A percentile compares a stretch with the other conserved stretches of the same genome.
phyloP scores from a whole-genome alignment of 2,329 filamentous ascomycete species.

The Phoma sp. region DNA sequence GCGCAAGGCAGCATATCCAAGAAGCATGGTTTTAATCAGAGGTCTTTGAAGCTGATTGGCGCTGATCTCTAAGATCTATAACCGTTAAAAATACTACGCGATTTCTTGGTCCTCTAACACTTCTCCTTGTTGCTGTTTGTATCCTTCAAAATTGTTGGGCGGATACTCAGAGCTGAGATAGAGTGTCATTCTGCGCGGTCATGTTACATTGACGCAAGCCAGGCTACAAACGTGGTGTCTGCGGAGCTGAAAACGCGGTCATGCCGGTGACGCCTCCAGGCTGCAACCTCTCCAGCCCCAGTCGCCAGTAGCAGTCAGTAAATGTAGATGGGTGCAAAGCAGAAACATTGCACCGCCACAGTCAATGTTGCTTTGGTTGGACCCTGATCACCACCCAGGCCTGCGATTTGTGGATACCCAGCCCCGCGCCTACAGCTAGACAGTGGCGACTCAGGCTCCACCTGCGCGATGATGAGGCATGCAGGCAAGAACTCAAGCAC shows the following conservation, averaged over 20 bases:
- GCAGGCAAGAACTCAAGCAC: neutral
- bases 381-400: slow-evolving; percentile 4
- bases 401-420: slow-evolving; percentile 4
- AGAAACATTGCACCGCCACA: slow-evolving; percentile 1
- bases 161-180: no score
- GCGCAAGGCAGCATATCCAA: no score
- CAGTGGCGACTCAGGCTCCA: slow-evolving; percentile 7
- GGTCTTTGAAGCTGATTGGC: no score
- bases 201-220: neutral
- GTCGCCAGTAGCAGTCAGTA: neutral
- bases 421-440: neutral
- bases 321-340: neutral
- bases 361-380: neutral
- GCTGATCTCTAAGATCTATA: no score
- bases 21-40: no score
- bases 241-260: slow-evolving; percentile 12
- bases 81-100: no score
- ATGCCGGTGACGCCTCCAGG: neutral
- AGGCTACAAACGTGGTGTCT: slow-evolving; percentile 2
- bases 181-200: no score
- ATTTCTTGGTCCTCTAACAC: no score
- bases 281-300: neutral
- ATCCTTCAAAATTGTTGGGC: no score
- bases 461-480: slow-evolving; percentile 13
- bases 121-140: no score